phyloP scores from a whole-genome alignment of 2,329 filamentous ascomycete genomes.

The Volutella citrinella region DNA sequence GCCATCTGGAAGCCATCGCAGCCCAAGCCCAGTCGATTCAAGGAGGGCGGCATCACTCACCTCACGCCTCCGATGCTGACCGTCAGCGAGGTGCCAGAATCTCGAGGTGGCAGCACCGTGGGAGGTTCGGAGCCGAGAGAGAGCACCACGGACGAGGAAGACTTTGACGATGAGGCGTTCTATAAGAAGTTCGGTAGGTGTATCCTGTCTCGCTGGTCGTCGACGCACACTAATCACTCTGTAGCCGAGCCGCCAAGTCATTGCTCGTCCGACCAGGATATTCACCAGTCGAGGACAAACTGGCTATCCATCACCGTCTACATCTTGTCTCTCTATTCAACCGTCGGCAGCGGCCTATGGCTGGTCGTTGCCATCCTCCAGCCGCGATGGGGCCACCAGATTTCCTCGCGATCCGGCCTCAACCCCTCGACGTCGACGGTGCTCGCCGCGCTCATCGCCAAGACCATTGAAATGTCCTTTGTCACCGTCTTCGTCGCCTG shows the following conservation, averaged over 20 bases:
- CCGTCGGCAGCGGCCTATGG: slow-evolving; percentile 63
- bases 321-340: slow-evolving; percentile 58
- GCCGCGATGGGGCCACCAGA: slow-evolving; percentile 58
- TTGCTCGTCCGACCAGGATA: slow-evolving; percentile 31
- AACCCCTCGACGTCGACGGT: slow-evolving; percentile 63
- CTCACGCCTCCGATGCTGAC: too few species aligned
- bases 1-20: too few species aligned
- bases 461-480: slow-evolving; percentile 74
- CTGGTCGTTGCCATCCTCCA: slow-evolving; percentile 59
- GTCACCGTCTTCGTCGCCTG: slow-evolving; percentile 75
- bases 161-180: slow-evolving; percentile 29
- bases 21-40: too few species aligned
- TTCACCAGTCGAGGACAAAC: slow-evolving; percentile 29
- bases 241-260: slow-evolving; percentile 28
- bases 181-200: slow-evolving; percentile 30
- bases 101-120: too few species aligned
- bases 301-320: slow-evolving; percentile 51
- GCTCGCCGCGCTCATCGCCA: slow-evolving; percentile 67
- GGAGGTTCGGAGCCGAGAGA: too few species aligned
- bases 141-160: too few species aligned
- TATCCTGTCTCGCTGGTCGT: not conserved
- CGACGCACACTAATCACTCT: not conserved
- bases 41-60: too few species aligned
- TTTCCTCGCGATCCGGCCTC: slow-evolving; percentile 53
- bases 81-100: too few species aligned